Evolutionary conservation across 805 yeast genomes (phyloP), one percentile per base, ranked within the genome.

Genomic region (Zygoascus ofunaensis): DNA sequence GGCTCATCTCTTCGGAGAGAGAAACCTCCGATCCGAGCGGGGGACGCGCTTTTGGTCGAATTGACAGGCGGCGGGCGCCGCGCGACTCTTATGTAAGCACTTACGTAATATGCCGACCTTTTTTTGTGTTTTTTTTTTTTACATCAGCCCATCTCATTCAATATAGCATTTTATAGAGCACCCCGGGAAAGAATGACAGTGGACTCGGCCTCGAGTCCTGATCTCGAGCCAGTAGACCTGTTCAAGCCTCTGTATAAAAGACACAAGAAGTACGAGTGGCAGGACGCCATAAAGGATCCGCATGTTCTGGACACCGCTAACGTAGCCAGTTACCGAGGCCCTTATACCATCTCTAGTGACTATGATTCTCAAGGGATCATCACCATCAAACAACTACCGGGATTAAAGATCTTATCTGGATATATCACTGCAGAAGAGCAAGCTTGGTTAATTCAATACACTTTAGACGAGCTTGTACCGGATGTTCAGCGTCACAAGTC

Each of bases 381-480:
- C 52, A 51, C 54, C 0, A 37, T 59, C 14, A 41, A 43, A 1
- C 53, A 62, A 24, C 50, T 67, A 4, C 69, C 71, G 0, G 72
- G 72, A 1, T 52, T 68, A 19, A 22, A 38, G 18, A 54, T 67
- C 2, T 43, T 57, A 21, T 51, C 61, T 4, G 47, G 49, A 1
- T 30, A 53, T 20, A 37, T 64, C 4, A 46, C 58, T 0, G 48
- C 50, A 0, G 49, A 41, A 2, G 52, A 56, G 10, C 71, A 68
- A 49, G 49, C 46, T 1, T 44, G 50, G 38, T 48, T 67, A 20
- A 49, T 64, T 4, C 44, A 45, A 4, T 60, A 61, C 33, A 54
- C 59, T 1, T 44, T 63, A 4, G 53, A 52, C 24, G 64, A 60
- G 8, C 64, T 62, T 41, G 49, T 66, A 5, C 61, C 58, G 4